Conservation (phyloP, 1,139 yeast genomes). For the Hemisphaericaspora xylofermentans region DNA sequence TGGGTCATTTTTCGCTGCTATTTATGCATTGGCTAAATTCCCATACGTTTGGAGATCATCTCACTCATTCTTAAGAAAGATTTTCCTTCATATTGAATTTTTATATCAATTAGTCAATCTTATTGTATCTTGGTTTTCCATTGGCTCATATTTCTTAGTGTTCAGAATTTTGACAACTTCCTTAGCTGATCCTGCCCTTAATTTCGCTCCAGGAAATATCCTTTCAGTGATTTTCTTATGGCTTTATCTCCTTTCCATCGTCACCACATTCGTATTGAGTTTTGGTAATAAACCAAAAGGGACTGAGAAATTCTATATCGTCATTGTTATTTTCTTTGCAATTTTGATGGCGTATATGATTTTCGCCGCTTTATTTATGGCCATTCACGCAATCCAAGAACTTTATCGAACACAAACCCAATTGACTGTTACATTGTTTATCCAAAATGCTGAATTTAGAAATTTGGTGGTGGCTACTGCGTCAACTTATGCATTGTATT, state of each 20-base stretch:
- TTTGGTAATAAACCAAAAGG: slow-evolving; percentile 96
- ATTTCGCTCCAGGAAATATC: slow-evolving; percentile 67
- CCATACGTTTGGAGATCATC: slow-evolving; percentile 44
- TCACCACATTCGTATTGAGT: slow-evolving; percentile 85
- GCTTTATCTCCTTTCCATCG: slow-evolving; percentile 85
- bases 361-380: slow-evolving; percentile 56
- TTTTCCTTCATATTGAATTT: slow-evolving; percentile 45
- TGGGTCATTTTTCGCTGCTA: slow-evolving; percentile 52
- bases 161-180: slow-evolving; percentile 76
- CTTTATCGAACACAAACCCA: slow-evolving; percentile 30
- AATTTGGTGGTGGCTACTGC: slow-evolving; percentile 50
- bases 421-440: slow-evolving; percentile 40
- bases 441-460: slow-evolving; percentile 43
- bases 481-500: slow-evolving; percentile 48
- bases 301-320: slow-evolving; percentile 75
- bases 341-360: slow-evolving; percentile 88
- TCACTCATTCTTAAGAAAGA: slow-evolving; percentile 41
- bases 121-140: slow-evolving; percentile 73
- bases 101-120: slow-evolving; percentile 44
- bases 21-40: slow-evolving; percentile 46
- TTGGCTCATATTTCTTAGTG: slow-evolving; percentile 78
- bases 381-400: slow-evolving; percentile 42
- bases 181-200: slow-evolving; percentile 49
- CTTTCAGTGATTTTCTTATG: slow-evolving; percentile 82
- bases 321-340: slow-evolving; percentile 88